phyloP scores from a whole-genome alignment of 2,329 filamentous ascomycete genomes.

The Hirsutella minnesotensis region DNA sequence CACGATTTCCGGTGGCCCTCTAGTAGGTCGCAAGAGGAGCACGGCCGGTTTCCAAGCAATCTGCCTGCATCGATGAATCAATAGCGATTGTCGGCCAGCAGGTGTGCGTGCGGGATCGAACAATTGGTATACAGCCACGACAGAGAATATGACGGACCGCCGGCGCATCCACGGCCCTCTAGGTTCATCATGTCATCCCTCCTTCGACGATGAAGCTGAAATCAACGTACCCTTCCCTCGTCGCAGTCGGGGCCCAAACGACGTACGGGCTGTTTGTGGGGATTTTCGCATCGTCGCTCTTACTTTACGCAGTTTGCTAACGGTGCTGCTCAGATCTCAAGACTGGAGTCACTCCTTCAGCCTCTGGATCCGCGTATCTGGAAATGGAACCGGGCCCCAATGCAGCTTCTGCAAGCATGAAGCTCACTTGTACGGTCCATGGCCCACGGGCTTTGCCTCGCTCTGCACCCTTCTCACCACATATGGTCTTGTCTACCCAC shows the following conservation, averaged over 20 bases:
- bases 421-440: constrained; percentile 87
- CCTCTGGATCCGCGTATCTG: constrained; percentile 83
- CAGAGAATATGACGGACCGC: constrained; percentile 58
- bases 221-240: constrained; percentile 36
- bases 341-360: constrained; percentile 84
- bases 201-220: constrained; percentile 44
- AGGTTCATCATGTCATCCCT: constrained; percentile 61
- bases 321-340: constrained; percentile 55
- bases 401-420: constrained; percentile 55
- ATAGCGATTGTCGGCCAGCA: too few species aligned
- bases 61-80: too few species aligned
- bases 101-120: too few species aligned
- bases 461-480: constrained; percentile 83
- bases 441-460: constrained; percentile 83
- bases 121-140: not conserved
- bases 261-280: constrained; percentile 50
- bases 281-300: not conserved
- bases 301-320: not conserved
- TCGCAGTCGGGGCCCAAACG: constrained; percentile 45
- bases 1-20: too few species aligned
- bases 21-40: too few species aligned
- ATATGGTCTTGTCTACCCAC: constrained; percentile 82
- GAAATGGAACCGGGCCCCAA: constrained; percentile 45
- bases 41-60: too few species aligned
- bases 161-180: constrained; percentile 82